Base-by-base conservation (phyloP, 2,329 filamentous ascomycete species). In the Phyllosticta citrichinensis region DNA sequence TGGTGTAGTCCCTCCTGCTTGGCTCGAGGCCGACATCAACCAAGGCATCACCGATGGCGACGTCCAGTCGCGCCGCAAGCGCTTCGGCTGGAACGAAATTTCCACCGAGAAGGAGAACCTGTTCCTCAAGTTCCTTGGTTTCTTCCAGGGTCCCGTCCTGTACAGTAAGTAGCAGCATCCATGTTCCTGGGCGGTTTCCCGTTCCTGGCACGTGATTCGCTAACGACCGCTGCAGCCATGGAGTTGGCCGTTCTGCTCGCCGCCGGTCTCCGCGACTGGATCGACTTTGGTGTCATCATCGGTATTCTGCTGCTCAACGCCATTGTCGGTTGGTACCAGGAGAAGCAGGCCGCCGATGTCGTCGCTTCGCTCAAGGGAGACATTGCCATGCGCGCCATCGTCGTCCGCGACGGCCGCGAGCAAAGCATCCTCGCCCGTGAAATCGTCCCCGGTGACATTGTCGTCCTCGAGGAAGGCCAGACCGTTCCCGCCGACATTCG, bases 271-370 rank as follows among this genome's bases (percentile, higher is more conserved):
- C 81, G 82, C 72, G 86, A 88, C 76, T 90, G 87, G 87, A 81
- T 89, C 65, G 87, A 91, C 78, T 82, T 89, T 67, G 87, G 86
- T 81, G 86, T 91, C 73, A 90, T 90, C 73, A 83, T 86, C 68
- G 87, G 82, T 79, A 90, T 91, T 74, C 78, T 91, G 61, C 68
- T 86, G 71, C 84, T 91, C 64, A 91, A 91, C 77, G 87, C 87
- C 66, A 77, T 86, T 65, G 87, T 89, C 73, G 87, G 87, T 79
- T 90, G 87, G 83, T 89, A 90, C 74, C 87, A 89, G 74, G 87
- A 90, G 76, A 90, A 90, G 79, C 87, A 89, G 76, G 87, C 87
- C 68, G 87, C 86, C 66, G 87, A 90, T 75, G 86, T 89, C 69
- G 87, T 89, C 69, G 87, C 87, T 61, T 83, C 79, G 64, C 77